These are phyloP conservation scores for Suhomyces anneliseae DNA, from an alignment of 1,139 yeast species.

Conservation along the genomic window DNA sequence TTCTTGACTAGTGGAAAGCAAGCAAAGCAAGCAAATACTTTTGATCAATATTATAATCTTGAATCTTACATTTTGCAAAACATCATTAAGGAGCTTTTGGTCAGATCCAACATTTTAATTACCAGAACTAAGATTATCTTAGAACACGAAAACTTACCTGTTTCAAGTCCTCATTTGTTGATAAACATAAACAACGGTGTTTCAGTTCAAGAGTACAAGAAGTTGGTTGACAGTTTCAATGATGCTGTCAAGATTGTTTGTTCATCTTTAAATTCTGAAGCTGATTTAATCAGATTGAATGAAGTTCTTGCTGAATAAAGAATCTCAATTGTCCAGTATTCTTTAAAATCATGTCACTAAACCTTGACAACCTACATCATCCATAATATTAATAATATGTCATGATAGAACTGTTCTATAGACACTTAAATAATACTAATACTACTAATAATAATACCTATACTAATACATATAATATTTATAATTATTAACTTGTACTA, in stretches of 20 bases:
- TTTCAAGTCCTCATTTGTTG: constrained; percentile 67
- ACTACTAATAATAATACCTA: constrained; percentile 1
- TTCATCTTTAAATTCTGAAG: constrained; percentile 8
- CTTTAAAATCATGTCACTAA: background rate
- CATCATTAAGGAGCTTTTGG: constrained; percentile 56
- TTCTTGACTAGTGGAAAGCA: constrained; percentile 43
- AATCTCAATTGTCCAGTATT: background rate
- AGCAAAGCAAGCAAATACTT: constrained; percentile 32
- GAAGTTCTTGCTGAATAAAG: constrained; percentile 7
- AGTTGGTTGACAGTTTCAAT: constrained; percentile 15
- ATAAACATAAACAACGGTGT: constrained; percentile 60
- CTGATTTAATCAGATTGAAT: constrained; percentile 11
- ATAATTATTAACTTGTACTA: background rate
- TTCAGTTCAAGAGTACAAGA: constrained; percentile 50
- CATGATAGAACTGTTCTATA: constrained; percentile 6
- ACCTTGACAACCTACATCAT: background rate
- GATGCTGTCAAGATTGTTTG: constrained; percentile 18
- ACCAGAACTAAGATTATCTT: constrained; percentile 69
- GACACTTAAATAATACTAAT: constrained; percentile 3
- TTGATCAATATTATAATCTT: constrained; percentile 49
- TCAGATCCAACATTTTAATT: constrained; percentile 56
- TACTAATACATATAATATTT: background rate
- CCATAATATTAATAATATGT: constrained; percentile 7
- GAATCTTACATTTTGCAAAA: constrained; percentile 66
- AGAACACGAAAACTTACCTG: constrained; percentile 75